phyloP scores from a whole-genome alignment of 495 filamentous ascomycete genomes.

The Xylona heveae region DNA sequence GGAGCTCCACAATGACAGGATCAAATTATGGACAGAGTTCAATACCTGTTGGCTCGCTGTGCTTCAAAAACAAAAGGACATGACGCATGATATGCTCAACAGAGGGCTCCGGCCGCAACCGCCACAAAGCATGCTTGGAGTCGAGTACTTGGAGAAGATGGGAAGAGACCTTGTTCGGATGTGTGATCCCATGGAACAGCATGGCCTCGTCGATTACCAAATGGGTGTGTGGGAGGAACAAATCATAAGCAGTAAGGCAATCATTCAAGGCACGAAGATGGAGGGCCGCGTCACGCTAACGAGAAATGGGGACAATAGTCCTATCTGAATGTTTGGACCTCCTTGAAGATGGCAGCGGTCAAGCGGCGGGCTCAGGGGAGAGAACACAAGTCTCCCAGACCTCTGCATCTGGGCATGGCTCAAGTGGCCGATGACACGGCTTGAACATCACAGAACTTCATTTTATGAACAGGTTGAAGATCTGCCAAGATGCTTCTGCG shows the following conservation, averaged over 20 bases:
- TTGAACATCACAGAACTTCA: too few relatives aligned
- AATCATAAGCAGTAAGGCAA: constrained; percentile 54
- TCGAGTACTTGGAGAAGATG: constrained; percentile 54
- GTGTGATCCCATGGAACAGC: constrained; percentile 68
- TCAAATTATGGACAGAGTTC: constrained; percentile 83
- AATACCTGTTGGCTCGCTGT: constrained; percentile 84
- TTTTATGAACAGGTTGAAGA: too few relatives aligned
- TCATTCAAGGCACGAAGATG: too few relatives aligned
- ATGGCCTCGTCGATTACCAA: constrained; percentile 90
- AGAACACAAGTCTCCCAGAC: too few relatives aligned
- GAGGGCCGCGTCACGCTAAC: too few relatives aligned
- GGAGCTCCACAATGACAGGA: constrained; percentile 40
- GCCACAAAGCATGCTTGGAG: constrained; percentile 41
- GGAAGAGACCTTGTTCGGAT: constrained; percentile 60
- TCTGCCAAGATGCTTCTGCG: too few relatives aligned
- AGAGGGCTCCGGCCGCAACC: constrained; percentile 34
- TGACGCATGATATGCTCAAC: constrained; percentile 35
- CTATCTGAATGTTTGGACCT: too few relatives aligned
- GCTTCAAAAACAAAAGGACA: constrained; percentile 70
- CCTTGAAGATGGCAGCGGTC: too few relatives aligned
- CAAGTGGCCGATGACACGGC: too few relatives aligned
- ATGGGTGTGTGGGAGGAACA: constrained; percentile 93
- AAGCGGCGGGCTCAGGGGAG: too few relatives aligned
- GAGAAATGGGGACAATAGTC: too few relatives aligned
- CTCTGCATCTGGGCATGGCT: too few relatives aligned